A percentile compares a stretch with the other conserved stretches of the same genome.
These are phyloP conservation scores for Salicornia ramosissima DNA, from an alignment of 148 eudicot genomes.

Conservation along the genomic window DNA sequence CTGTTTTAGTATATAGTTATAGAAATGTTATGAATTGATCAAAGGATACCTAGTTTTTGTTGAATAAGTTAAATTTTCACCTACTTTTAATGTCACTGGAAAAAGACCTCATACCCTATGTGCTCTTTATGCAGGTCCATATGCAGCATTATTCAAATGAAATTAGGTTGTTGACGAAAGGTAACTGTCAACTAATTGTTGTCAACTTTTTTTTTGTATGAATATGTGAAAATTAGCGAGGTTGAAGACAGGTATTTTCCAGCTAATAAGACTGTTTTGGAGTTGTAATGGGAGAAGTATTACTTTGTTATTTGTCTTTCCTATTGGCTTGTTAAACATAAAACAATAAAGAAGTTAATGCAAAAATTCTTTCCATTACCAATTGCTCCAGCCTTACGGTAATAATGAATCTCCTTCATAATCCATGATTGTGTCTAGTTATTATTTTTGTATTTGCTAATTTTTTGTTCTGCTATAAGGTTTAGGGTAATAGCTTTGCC, in stretches of 20 bases:
- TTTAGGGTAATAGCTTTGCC: neutral
- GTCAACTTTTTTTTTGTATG: neutral
- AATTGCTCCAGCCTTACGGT: no score
- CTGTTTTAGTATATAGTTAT: no score
- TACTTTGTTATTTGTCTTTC: neutral
- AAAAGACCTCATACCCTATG: neutral
- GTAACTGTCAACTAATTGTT: conserved; percentile 12
- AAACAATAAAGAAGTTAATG: neutral
- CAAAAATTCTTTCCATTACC: neutral
- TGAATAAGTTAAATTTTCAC: no score
- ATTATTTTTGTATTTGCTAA: no score
- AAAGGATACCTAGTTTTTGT: no score
- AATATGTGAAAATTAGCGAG: neutral
- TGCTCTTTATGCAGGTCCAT: conserved; percentile 25
- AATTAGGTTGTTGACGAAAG: conserved; percentile 29
- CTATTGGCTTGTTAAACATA: no score
- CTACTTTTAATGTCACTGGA: no score
- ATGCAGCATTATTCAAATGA: conserved; percentile 19
- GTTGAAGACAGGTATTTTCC: neutral
- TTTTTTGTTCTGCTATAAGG: no score
- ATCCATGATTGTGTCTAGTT: no score
- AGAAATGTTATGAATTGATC: no score
- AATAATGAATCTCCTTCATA: no score
- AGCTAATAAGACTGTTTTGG: neutral
- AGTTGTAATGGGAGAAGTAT: no score